These are phyloP conservation scores for Samsoniella hepiali DNA, from an alignment of 2,329 filamentous ascomycete species.

Conservation along the genomic window DNA sequence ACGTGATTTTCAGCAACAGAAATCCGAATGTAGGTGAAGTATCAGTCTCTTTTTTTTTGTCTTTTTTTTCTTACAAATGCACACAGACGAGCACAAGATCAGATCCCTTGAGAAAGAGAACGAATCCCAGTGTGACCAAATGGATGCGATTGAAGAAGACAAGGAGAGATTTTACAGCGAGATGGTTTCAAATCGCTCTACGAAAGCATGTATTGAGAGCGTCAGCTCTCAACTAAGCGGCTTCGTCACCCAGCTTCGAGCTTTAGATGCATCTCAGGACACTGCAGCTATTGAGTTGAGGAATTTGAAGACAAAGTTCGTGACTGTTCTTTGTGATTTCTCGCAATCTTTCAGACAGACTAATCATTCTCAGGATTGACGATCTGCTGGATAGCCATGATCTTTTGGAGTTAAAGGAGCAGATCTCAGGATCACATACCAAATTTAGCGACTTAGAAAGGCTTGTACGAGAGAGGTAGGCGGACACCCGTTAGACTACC, in stretches of 20 bases:
- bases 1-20: background rate
- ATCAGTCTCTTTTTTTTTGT: background rate
- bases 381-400: background rate
- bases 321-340: background rate
- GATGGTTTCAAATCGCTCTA: background rate
- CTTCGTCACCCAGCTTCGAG: constrained; percentile 1
- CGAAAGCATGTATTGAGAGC: background rate
- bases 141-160: background rate
- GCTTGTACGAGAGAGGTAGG: background rate
- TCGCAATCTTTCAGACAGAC: no score
- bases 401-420: background rate
- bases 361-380: background rate
- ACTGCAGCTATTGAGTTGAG: constrained; percentile 2
- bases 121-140: background rate
- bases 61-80: background rate
- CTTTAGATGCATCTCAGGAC: constrained; percentile 5
- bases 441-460: background rate
- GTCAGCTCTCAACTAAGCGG: background rate
- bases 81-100: constrained; percentile 7
- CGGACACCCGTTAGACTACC: background rate
- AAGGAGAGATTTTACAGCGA: background rate
- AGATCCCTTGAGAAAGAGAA: background rate
- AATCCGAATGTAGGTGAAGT: background rate
- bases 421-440: background rate
- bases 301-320: background rate